Evolutionary conservation across 495 filamentous ascomycete species (phyloP), one percentile per base, ranked within the genome.

Genomic region (Aspergillus taichungensis): DNA sequence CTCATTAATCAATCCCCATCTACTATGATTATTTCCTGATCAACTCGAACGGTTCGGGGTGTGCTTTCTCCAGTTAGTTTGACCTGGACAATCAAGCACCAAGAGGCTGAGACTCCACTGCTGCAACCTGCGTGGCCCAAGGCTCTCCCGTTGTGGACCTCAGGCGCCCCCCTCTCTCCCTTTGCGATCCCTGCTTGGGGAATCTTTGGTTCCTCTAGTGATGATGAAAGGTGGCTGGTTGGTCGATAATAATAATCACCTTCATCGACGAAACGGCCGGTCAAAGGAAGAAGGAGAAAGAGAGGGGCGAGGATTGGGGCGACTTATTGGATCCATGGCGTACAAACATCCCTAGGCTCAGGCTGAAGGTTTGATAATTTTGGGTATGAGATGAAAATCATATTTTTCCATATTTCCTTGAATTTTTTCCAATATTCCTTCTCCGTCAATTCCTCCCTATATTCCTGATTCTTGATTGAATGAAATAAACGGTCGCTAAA

Each of bases 71-170:
- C 18, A 24, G 18, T 24, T 24, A 24, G 18, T 24, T 24, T 24
- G 18, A 24, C 18, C 18, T 24, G 1, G 18, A 24, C 18, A 24
- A 24, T 24, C 18, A 24, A 24, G 18, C 18, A 24, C 18, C 18
- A 24, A 24, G 18, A 24, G 18, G 18, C 18, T 24, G 18, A 24
- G 18, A 24, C 18, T 55, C 57, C 57, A 60, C 57, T 45, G 36
- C 49, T 51, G 50, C 54, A 40, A 30, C 31, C 38, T 29, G 31
- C 27, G 29, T 9, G 31, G 29, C 38, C 13, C 12, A 24, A 40
- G 31, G 28, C 38, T 12, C 13, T 40, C 28, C 38, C 38, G 38
- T 24, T 40, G 38, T 40, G 38, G 38, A 40, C 27, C 38, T 24
- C 37, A n/a, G 29, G 34, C 37, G 27, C 41, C n/a, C 44, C 52